Percentiles rank a stretch among this genome's conserved stretches.
Conservation (phyloP, 495 filamentous ascomycete species). For the Penicillium coffeae region DNA sequence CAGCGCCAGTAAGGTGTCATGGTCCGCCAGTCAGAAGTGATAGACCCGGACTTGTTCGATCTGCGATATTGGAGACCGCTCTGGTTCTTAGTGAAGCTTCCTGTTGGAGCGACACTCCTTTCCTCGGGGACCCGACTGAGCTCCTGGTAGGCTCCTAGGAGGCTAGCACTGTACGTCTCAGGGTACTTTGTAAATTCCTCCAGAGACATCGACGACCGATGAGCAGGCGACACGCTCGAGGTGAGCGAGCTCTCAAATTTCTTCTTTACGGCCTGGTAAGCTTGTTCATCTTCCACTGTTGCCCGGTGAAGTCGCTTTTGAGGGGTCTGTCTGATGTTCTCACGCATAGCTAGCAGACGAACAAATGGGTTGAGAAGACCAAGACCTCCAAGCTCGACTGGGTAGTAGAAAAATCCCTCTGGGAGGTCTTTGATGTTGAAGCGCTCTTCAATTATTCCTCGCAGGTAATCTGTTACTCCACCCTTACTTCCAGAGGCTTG, state of each 20-base stretch:
- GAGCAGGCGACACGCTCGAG: not conserved
- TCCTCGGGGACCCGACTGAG: slow-evolving; percentile 39
- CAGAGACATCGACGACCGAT: slow-evolving; percentile 45
- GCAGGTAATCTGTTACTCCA: slow-evolving; percentile 58
- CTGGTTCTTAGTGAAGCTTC: slow-evolving; percentile 21
- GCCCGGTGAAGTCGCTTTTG: slow-evolving; percentile 40
- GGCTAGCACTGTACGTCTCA: slow-evolving; percentile 40
- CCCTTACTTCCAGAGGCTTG: slow-evolving; percentile 17
- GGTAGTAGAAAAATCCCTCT: slow-evolving; percentile 66
- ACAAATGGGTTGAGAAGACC: slow-evolving; percentile 57
- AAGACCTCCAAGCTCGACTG: slow-evolving; percentile 55
- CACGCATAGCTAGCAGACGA: slow-evolving; percentile 48
- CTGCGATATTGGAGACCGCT: slow-evolving; percentile 16
- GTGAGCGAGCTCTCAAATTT: not conserved
- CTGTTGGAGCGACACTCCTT: slow-evolving; percentile 27
- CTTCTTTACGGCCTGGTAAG: slow-evolving; percentile 34
- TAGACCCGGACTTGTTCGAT: slow-evolving; percentile 14
- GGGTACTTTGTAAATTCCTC: slow-evolving; percentile 50
- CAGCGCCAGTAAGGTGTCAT: slow-evolving; percentile 61
- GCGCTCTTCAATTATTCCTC: slow-evolving; percentile 46
- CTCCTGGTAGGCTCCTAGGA: slow-evolving; percentile 31
- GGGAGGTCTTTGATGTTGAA: slow-evolving; percentile 57
- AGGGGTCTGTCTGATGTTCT: slow-evolving; percentile 48
- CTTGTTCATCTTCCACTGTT: slow-evolving; percentile 35
- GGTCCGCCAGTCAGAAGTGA: slow-evolving; percentile 27